Base-by-base conservation (phyloP, 371 early-diverging fungal species). In the Syncephalastrum monosporum region DNA sequence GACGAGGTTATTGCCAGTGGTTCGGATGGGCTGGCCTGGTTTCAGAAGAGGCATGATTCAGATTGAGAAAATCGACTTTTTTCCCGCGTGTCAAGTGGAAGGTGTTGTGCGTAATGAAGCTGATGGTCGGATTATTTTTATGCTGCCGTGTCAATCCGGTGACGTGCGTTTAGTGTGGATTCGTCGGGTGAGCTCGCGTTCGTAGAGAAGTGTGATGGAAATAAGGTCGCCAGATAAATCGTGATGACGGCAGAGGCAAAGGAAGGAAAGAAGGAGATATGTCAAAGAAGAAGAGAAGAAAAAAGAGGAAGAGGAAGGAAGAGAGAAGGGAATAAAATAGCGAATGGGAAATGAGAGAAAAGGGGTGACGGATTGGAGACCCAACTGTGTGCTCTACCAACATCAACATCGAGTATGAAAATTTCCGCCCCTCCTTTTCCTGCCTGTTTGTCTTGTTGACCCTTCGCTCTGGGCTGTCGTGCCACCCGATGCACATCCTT, bases 1-100 rank as follows among this genome's bases (percentile, higher is more conserved):
- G 12, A 83, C 83, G 19, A 85, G 67, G 55, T 82, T 85, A 55
- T 82, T 74, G 24, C 84, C 84, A 10, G 79, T 78, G 16, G 86
- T 85, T 53, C 69, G 69, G 52, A 73, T 60, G 25, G 83, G 76
- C 55, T 76, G 74, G 47, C 76, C 81, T 57, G 75, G 68, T 67
- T 76, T 72, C 25, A 69, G 55, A 24, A 63, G 19, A 23, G 59
- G 47, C 57, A 55, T 58, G 5, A 29, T 50, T 46, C 46, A 46
- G 19, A 8, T 33, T 33, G 38, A 41, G 17, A 24, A 46, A 33
- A 33, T 33, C 10, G 38, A 0, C 8, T 33, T 33, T 33, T 33
- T 33, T 33, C 38, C 8, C 38, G 38, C 38, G 38, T 33, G 38
- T 33, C 12, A 33, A 15, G 27, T 27, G 27, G 27, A 27, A 27